These are phyloP conservation scores for Porphyrellus cyaneotinctus DNA, from an alignment of 768 basidiomycete species.

Conservation along the genomic window DNA sequence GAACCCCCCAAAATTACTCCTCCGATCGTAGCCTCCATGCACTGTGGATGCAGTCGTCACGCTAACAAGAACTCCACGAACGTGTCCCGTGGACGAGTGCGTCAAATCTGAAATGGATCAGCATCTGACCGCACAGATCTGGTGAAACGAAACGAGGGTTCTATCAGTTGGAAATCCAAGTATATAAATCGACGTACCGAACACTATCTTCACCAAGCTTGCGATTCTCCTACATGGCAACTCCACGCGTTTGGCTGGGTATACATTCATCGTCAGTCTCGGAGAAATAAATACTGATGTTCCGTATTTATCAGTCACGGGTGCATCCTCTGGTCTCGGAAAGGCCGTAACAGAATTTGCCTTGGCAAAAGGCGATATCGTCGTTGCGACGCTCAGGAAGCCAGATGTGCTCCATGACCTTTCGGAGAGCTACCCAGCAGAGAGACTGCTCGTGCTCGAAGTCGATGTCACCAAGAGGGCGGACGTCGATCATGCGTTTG, in stretches of 20 bases:
- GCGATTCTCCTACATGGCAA: not conserved
- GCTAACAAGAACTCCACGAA: too few species aligned
- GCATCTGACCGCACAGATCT: too few species aligned
- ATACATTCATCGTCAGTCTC: not conserved
- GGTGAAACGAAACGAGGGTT: too few species aligned
- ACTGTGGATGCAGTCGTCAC: too few species aligned
- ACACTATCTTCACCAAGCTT: too few species aligned
- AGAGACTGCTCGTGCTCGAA: constrained; percentile 13
- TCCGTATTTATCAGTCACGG: constrained; percentile 31
- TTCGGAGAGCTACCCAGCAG: not conserved
- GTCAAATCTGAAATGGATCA: too few species aligned
- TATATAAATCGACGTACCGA: too few species aligned
- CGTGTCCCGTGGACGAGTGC: too few species aligned
- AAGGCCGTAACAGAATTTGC: constrained; percentile 28
- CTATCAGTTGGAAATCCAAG: too few species aligned
- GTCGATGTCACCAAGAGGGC: constrained; percentile 13
- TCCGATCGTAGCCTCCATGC: too few species aligned
- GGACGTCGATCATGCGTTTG: constrained; percentile 12
- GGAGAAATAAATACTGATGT: not conserved
- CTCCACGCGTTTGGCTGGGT: constrained; percentile 10
- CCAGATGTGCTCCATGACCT: constrained; percentile 24
- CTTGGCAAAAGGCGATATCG: constrained; percentile 35
- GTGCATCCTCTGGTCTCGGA: constrained; percentile 39
- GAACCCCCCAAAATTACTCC: too few species aligned
- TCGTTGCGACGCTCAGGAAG: constrained; percentile 40